Evolutionary conservation across 345 rosid genomes (phyloP), one percentile per base, ranked within the genome.

Genomic region (Trapa bicornis): DNA sequence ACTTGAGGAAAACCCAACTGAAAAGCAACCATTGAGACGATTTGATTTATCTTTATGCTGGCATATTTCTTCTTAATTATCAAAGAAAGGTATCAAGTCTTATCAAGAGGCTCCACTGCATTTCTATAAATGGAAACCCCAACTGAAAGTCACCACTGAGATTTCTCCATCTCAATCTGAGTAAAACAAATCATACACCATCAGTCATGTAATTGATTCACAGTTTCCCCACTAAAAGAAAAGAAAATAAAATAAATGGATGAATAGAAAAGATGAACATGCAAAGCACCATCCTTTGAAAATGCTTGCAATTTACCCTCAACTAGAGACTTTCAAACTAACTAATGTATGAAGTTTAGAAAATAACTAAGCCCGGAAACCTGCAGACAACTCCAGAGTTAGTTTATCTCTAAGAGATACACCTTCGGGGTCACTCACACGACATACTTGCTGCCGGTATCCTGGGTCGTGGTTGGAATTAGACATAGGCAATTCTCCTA

Each of bases 391-490:
- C 75, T 75, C 79, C 37, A 73, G 67, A 71, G 71, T 79, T 43
- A 86, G 79, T 61, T 71, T 72, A 35, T 86, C 92, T 73, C 87
- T 82, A 72, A 82, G 56, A 41, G 45, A 32, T 17, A 22, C 82
- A 65, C 86, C 88, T 52, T 78, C 64, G 2, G 48, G n/a, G 70
- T 84, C 83, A 1, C 74, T 73, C 0, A 74, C 61, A 61, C 50
- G 80, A 70, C 87, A 81, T 13, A 67, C 70, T 64, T 66, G 84
- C 62, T 80, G 89, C 39, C 37, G 77, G 47, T 84, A 84, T 37
- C 79, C 87, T 0, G 76, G 12, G 39, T 84, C 89, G 29, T 78
- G 87, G n/a, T 75, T 35, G 5, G 67, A 81, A 35, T 45, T 61
- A 39, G 76, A 67, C 52, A 67, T 67, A 0, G 79, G 64, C 37